A percentile compares a stretch with the other conserved stretches of the same genome.
Evolutionary conservation across 306 rosid species (phyloP).

Genomic region (Glycine tomentella): DNA sequence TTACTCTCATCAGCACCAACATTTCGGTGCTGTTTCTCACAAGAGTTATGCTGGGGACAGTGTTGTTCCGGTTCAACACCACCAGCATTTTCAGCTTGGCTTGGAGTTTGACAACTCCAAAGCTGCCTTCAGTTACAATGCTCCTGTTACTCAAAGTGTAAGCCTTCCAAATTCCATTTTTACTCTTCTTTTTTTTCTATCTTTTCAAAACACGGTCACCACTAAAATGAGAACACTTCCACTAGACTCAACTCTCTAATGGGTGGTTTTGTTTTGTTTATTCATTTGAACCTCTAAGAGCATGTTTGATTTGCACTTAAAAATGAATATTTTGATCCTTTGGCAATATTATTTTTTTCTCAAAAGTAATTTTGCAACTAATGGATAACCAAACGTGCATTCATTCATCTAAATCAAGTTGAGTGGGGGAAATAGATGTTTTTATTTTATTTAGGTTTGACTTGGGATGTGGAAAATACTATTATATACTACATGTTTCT

Average conservation of each 20-base stretch:
- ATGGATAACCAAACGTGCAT: too few relatives aligned
- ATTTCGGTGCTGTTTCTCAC: slow-evolving; percentile 47
- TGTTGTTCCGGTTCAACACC: slow-evolving; percentile 80
- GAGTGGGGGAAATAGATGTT: background rate
- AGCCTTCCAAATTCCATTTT: slow-evolving; percentile 27
- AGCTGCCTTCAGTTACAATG: slow-evolving; percentile 61
- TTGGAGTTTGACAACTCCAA: slow-evolving; percentile 72
- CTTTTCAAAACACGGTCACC: too few relatives aligned
- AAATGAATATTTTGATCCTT: too few relatives aligned
- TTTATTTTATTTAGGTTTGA: background rate
- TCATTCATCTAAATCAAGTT: background rate
- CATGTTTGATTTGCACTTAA: too few relatives aligned
- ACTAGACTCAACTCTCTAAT: background rate
- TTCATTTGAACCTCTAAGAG: background rate
- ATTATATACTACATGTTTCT: background rate
- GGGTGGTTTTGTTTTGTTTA: background rate
- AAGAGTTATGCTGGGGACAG: slow-evolving; percentile 68
- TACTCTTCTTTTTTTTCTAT: background rate
- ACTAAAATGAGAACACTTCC: too few relatives aligned
- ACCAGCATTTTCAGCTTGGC: slow-evolving; percentile 65
- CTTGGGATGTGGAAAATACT: background rate
- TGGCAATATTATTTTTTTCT: too few relatives aligned
- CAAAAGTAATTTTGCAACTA: too few relatives aligned
- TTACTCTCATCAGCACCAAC: slow-evolving; percentile 38
- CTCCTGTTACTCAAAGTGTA: slow-evolving; percentile 73